phyloP scores from a whole-genome alignment of 495 filamentous ascomycete genomes.

The Talaromyces proteolyticus region DNA sequence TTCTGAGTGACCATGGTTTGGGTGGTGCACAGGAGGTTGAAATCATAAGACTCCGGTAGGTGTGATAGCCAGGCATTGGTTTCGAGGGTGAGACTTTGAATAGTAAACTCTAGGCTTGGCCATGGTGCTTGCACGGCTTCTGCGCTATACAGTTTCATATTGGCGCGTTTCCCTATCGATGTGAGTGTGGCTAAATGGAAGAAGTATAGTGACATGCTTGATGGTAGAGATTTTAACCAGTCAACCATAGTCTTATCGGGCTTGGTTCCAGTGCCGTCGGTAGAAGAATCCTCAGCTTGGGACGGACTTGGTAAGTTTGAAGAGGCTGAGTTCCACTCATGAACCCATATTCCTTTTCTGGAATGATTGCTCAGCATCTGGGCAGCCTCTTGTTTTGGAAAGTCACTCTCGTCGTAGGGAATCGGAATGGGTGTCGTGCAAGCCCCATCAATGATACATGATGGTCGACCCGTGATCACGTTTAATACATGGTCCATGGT shows the following conservation, averaged over 20 bases:
- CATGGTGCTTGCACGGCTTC: constrained; percentile 44
- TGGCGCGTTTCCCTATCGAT: constrained; percentile 45
- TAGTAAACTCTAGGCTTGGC: constrained; percentile 37
- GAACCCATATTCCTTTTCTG: constrained; percentile 13
- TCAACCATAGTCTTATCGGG: constrained; percentile 15
- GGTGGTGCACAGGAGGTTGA: constrained; percentile 22
- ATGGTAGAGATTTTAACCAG: constrained; percentile 22
- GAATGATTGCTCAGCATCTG: constrained; percentile 22
- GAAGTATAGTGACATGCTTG: constrained; percentile 46
- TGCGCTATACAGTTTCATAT: constrained; percentile 53
- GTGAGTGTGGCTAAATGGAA: constrained; percentile 37
- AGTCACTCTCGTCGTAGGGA: constrained; percentile 44
- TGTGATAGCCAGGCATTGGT: constrained; percentile 35
- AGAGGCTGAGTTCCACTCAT: constrained; percentile 14
- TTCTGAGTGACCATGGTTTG: constrained; percentile 26
- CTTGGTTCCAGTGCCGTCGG: not conserved
- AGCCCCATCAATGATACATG: constrained; percentile 46
- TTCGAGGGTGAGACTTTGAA: constrained; percentile 32
- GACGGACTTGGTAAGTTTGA: constrained; percentile 17
- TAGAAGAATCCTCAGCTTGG: constrained; percentile 14
- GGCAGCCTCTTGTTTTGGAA: constrained; percentile 30
- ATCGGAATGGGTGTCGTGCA: constrained; percentile 50
- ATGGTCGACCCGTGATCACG: constrained; percentile 55
- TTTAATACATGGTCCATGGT: constrained; percentile 51
- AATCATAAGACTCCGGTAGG: constrained; percentile 32